phyloP scores from a whole-genome alignment of 208 protist genomes.

The Trypanosoma conorhini region DNA sequence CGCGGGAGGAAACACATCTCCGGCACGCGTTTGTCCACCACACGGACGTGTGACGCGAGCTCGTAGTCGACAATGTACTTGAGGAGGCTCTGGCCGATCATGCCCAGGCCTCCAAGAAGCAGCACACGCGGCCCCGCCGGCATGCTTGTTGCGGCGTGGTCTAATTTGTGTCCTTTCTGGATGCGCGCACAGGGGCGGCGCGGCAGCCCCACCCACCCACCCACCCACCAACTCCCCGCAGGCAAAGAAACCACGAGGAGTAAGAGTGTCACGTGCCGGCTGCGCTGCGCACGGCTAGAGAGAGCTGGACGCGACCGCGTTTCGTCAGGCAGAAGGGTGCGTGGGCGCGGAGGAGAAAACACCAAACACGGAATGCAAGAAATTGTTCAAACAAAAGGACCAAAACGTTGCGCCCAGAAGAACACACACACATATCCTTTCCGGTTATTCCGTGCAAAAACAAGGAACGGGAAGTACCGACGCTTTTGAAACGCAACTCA shows the following conservation, averaged over 20 bases:
- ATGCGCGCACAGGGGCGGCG: neutral
- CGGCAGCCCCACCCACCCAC: too few relatives aligned
- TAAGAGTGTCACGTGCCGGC: neutral
- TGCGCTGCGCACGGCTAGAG: neutral
- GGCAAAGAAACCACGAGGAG: neutral
- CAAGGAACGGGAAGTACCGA: too few relatives aligned
- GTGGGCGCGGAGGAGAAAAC: too few relatives aligned
- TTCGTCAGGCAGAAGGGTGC: neutral
- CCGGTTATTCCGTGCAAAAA: too few relatives aligned
- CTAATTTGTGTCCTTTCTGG: neutral
- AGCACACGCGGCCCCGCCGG: constrained; percentile 37
- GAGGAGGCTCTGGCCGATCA: constrained; percentile 91
- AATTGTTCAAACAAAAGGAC: neutral
- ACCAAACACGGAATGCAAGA: neutral
- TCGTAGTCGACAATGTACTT: constrained; percentile 55
- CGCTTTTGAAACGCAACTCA: neutral
- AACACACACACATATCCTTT: too few relatives aligned
- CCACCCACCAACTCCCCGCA: too few relatives aligned
- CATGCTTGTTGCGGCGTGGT: neutral
- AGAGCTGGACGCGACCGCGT: neutral
- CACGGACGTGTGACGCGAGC: constrained; percentile 36
- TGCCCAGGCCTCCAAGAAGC: constrained; percentile 81
- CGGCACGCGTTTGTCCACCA: constrained; percentile 51
- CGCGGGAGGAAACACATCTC: constrained; percentile 40
- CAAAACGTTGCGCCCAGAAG: too few relatives aligned